Evolutionary conservation across 1,139 yeast species (phyloP).

Genomic region (Nakaseomyces nivariensis): DNA sequence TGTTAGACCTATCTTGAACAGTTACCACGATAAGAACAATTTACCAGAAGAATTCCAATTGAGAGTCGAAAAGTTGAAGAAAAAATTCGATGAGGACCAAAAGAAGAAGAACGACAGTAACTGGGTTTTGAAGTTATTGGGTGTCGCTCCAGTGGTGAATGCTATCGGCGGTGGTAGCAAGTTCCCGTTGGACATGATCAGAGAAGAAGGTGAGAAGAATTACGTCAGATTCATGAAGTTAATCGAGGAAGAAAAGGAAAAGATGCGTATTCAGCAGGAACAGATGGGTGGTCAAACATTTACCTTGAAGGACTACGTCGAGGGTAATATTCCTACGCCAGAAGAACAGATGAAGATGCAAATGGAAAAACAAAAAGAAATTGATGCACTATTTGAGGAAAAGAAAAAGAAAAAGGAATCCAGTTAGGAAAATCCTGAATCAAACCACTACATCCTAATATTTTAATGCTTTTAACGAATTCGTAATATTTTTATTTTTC

Average conservation of each 20-base stretch:
- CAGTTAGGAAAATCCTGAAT: not conserved
- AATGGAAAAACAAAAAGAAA: slow-evolving; percentile 37
- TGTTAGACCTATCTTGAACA: slow-evolving; percentile 75
- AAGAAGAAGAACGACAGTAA: slow-evolving; percentile 38
- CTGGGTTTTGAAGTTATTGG: slow-evolving; percentile 54
- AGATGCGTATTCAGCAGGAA: slow-evolving; percentile 71
- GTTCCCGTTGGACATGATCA: slow-evolving; percentile 83
- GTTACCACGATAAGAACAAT: slow-evolving; percentile 51
- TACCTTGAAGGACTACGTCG: slow-evolving; percentile 72
- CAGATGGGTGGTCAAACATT: slow-evolving; percentile 69
- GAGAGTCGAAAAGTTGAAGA: slow-evolving; percentile 69
- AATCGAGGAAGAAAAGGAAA: slow-evolving; percentile 81
- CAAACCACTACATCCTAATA: no score
- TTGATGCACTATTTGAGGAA: slow-evolving; percentile 29
- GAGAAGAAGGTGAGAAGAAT: slow-evolving; percentile 89
- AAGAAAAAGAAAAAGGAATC: slow-evolving; percentile 15
- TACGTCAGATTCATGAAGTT: slow-evolving; percentile 76
- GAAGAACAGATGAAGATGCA: slow-evolving; percentile 73
- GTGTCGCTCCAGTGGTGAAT: slow-evolving; percentile 37
- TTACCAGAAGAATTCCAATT: slow-evolving; percentile 71
- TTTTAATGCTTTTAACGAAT: no score
- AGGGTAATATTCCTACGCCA: slow-evolving; percentile 78
- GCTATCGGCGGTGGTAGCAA: slow-evolving; percentile 45
- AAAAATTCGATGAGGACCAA: slow-evolving; percentile 61
- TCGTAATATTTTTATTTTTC: not conserved